Base-by-base conservation (phyloP, 192 early-diverging fungal genomes). In the Coemansia sp. region DNA sequence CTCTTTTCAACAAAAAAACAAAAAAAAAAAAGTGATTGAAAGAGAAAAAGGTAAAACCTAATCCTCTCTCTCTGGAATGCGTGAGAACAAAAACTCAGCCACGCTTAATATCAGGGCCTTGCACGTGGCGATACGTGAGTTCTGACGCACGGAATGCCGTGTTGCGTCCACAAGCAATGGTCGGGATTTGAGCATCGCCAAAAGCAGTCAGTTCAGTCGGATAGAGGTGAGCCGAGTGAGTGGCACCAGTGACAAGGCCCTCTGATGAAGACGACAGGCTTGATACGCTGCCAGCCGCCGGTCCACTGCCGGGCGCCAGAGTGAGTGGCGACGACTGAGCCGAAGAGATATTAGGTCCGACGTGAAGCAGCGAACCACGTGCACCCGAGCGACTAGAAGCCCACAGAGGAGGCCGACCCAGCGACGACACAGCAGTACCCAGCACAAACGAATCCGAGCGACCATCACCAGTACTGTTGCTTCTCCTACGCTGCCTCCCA, bases 261-360 rank as follows among this genome's bases (percentile, higher is more conserved):
- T 67, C 72, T 1, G 58, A 16, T 11, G 58, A 63, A 17, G 67
- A 63, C 26, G 67, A 70, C 37, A 72, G 68, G 13, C 64, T 73
- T 6, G 78, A 72, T 1, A 72, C 63, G 53, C 42, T 74, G 65
- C 70, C 55, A 4, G 57, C 57, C 8, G 65, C 44, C 17, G 52
- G 35, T 13, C 50, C 57, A 35, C 33, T 7, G 33, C 33, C 33
- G 33, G 33, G 33, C 33, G 33, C 53, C 32, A 39, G 28, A 0
- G 40, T 64, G 3, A 59, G 44, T 17, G 80, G 80, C 63, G 80
- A 83, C 44, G 75, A 83, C 43, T 77, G 80, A 3, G 75, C 66
- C 16, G 80, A 83, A 3, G 39, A 47, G 3, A 71, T 60, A 39
- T 83, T 83, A 0, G 80, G 80, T 0, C 80, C 80, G 2, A 83